Percentiles rank a stretch among this genome's conserved stretches.
Conservation (phyloP, 192 early-diverging fungal species). For the Umbelopsis vinacea region DNA sequence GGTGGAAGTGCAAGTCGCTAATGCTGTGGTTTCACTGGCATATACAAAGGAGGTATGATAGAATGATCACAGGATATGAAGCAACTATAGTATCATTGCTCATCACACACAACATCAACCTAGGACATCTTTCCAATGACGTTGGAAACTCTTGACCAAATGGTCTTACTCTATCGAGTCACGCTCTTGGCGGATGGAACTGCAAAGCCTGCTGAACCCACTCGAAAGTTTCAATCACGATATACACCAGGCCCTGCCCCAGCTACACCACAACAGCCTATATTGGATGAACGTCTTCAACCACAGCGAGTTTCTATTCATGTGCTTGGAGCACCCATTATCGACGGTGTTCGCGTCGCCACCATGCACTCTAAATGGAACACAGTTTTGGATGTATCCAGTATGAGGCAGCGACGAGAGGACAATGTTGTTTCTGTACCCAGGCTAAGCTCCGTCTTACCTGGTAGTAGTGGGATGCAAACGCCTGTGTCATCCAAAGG, state of each 20-base stretch:
- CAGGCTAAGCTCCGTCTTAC: background rate
- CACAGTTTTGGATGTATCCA: constrained; percentile 57
- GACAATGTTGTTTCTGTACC: constrained; percentile 22
- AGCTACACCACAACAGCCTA: background rate
- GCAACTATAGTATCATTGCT: background rate
- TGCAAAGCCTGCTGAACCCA: constrained; percentile 28
- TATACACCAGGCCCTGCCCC: constrained; percentile 5
- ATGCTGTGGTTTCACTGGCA: constrained; percentile 51
- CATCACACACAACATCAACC: constrained; percentile 1
- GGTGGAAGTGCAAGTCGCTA: constrained; percentile 57
- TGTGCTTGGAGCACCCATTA: constrained; percentile 51
- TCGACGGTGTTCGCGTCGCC: constrained; percentile 48
- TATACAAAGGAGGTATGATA: constrained; percentile 47
- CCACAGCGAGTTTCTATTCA: constrained; percentile 56
- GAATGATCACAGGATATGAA: background rate
- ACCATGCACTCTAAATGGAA: constrained; percentile 65
- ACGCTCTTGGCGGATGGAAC: constrained; percentile 56
- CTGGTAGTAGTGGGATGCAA: constrained; percentile 13
- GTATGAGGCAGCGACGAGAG: constrained; percentile 41
- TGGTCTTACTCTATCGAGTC: constrained; percentile 60
- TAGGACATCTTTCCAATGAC: constrained; percentile 47
- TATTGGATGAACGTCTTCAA: constrained; percentile 35
- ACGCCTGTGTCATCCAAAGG: constrained; percentile 27
- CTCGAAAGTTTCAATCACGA: constrained; percentile 34
- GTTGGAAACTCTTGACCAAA: constrained; percentile 56